Evolutionary conservation across 805 yeast genomes (phyloP), one percentile per base, ranked within the genome.

Genomic region (Peterozyma xylosa): DNA sequence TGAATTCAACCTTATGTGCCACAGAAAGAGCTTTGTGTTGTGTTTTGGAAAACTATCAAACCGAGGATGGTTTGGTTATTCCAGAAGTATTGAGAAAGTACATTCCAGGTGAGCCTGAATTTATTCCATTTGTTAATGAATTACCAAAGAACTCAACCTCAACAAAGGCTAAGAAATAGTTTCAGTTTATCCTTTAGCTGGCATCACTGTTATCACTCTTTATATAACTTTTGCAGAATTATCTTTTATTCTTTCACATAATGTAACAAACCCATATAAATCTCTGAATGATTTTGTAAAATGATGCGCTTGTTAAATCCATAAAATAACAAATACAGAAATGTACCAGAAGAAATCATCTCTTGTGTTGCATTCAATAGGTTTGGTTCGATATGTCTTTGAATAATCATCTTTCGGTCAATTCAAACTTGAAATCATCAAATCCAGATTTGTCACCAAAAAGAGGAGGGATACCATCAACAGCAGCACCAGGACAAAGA

Each of bases 11-110:
- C 37, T 76, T 93, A 59, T 84, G 96, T 66, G 99, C 99, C 45
- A 93, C 99, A 49, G 95, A 93, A 77, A 87, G 99, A 73, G 96
- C 99, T 14, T 73, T 93, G 60, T 93, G 99, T 73, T 93, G 99
- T 76, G 74, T 93, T 53, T 74, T 93, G 63, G 99, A 93, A 72
- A 93, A 93, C 74, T 93, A 93, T 73, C 99, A 93, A 75, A 93
- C 91, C 48, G 96, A 86, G 62, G 96, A 89, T 50, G 98, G 99
- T 60, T 74, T 91, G 58, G 79, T 79, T 45, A 78, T 93, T 50
- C 99, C 99, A 49, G 95, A 90, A 70, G 98, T 90, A 35, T 78
- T 93, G 66, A 85, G 97, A 75, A 87, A 79, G 66, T 93, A 84
- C 74, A 87, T 93, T 59, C 99, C 99, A 46, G 99, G 99, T 54